Conservation (phyloP, 345 rosid genomes). For the Hirschfeldia incana region DNA sequence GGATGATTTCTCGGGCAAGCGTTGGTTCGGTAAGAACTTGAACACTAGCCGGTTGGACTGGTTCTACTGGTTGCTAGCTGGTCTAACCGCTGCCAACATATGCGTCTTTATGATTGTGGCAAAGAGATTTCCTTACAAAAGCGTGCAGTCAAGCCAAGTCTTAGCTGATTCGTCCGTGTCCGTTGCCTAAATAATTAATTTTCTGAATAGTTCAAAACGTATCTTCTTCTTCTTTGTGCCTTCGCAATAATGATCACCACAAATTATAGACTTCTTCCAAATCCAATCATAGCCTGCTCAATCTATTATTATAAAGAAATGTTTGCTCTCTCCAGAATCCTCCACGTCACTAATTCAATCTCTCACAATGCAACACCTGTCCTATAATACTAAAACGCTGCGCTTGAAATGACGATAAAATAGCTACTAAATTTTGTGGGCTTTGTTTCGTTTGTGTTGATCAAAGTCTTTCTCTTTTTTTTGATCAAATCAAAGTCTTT, state of each 20-base stretch:
- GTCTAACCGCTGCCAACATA: slow-evolving; percentile 45
- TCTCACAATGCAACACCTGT: no score
- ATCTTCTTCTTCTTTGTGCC: background rate
- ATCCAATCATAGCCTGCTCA: background rate
- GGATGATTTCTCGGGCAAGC: slow-evolving; percentile 37
- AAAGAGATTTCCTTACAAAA: slow-evolving; percentile 64
- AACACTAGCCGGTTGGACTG: slow-evolving; percentile 73
- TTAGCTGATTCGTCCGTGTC: slow-evolving; percentile 50
- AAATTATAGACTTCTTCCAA: background rate
- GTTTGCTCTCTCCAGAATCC: no score
- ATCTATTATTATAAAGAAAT: no score
- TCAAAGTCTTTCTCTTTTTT: no score
- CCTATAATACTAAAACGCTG: no score
- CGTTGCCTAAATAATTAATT: background rate
- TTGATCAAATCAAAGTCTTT: no score
- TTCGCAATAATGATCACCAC: background rate
- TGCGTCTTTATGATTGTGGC: slow-evolving; percentile 57
- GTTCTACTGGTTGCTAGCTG: slow-evolving; percentile 77
- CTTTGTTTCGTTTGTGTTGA: no score
- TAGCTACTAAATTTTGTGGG: no score
- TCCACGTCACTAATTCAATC: no score
- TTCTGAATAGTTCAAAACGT: background rate
- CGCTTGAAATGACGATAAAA: no score
- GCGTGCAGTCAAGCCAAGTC: slow-evolving; percentile 54
- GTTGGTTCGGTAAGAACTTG: slow-evolving; percentile 80